Percentiles rank a stretch among this genome's conserved stretches.
Conservation (phyloP, 345 rosid genomes). For the Eucalyptus lansdowneana region DNA sequence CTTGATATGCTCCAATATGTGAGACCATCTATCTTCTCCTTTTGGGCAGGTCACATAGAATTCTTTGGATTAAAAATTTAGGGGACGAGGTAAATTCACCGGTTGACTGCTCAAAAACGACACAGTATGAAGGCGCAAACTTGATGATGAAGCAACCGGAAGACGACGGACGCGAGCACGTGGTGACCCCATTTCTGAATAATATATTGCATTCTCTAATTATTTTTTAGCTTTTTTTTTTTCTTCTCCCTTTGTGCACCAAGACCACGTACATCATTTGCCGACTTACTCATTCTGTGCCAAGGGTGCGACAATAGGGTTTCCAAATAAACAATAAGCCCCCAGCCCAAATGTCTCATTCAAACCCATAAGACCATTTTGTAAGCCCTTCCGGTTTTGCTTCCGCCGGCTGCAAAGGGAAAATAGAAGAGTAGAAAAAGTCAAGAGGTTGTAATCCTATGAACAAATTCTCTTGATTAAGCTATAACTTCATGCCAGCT, state of each 20-base stretch:
- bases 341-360: not conserved
- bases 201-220: not conserved
- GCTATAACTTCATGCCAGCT: not conserved
- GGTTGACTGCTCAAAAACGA: not conserved
- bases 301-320: not conserved
- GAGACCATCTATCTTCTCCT: not conserved
- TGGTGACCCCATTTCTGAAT: not conserved
- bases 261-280: not conserved
- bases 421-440: not conserved
- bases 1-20: not conserved
- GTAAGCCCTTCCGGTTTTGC: not conserved
- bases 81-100: not conserved
- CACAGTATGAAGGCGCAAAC: not conserved
- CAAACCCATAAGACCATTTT: not conserved
- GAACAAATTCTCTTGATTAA: not conserved
- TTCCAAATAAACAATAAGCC: not conserved
- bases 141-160: not conserved
- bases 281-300: not conserved
- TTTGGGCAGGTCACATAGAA: not conserved
- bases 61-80: not conserved
- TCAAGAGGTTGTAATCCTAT: not conserved
- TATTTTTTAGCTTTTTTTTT: not conserved
- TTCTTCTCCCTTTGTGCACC: not conserved
- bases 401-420: not conserved
- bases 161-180: not conserved